These are phyloP conservation scores for Penicillium palitans DNA, from an alignment of 2,329 filamentous ascomycete genomes.

Conservation along the genomic window DNA sequence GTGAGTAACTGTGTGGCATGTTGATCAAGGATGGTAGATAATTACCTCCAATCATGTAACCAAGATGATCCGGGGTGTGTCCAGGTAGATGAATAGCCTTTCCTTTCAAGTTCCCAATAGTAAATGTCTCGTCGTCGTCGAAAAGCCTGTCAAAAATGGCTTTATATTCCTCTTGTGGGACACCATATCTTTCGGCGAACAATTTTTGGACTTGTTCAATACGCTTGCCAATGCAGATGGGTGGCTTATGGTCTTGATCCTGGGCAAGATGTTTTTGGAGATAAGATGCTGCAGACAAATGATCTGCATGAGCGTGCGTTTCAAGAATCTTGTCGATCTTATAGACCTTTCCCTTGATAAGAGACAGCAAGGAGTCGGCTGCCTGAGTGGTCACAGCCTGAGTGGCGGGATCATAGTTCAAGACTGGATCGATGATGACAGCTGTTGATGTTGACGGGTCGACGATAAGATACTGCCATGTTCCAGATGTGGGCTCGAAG, in stretches of 20 bases:
- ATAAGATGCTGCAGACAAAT: slow-evolving; percentile 61
- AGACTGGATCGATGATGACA: slow-evolving; percentile 62
- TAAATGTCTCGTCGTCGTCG: slow-evolving; percentile 57
- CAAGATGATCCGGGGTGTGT: slow-evolving; percentile 64
- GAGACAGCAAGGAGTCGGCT: slow-evolving; percentile 54
- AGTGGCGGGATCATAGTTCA: slow-evolving; percentile 55
- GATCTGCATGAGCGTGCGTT: slow-evolving; percentile 56
- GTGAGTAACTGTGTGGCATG: background rate
- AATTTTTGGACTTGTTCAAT: slow-evolving; percentile 56
- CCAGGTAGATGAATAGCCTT: slow-evolving; percentile 60
- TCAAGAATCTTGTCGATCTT: slow-evolving; percentile 57
- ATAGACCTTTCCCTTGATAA: slow-evolving; percentile 50
- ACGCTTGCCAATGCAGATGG: slow-evolving; percentile 58
- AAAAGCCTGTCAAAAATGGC: slow-evolving; percentile 56
- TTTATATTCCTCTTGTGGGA: slow-evolving; percentile 47
- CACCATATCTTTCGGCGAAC: slow-evolving; percentile 54
- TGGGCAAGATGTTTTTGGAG: slow-evolving; percentile 50
- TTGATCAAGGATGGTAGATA: no score
- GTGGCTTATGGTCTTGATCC: slow-evolving; percentile 41
- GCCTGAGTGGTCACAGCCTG: slow-evolving; percentile 51
- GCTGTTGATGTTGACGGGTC: slow-evolving; percentile 53
- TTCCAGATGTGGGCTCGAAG: slow-evolving; percentile 49
- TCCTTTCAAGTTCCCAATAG: slow-evolving; percentile 51
- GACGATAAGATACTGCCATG: slow-evolving; percentile 64
- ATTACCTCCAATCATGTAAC: slow-evolving; percentile 56